Base-by-base conservation (phyloP, 257 asterid genomes). In the Ilex asprella region DNA sequence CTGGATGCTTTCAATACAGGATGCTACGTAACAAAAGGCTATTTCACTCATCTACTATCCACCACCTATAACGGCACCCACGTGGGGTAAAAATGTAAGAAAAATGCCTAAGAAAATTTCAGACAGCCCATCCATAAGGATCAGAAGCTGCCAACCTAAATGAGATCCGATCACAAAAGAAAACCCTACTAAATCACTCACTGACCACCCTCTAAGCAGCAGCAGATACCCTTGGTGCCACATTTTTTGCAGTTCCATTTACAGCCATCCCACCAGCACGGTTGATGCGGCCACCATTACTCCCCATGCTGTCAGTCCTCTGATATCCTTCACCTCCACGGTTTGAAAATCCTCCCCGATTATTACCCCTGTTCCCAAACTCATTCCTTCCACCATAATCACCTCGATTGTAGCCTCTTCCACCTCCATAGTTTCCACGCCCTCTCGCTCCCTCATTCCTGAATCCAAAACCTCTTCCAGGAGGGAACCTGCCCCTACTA, bases 361-460 rank as follows among this genome's bases (percentile, higher is more conserved):
- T 14, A 1, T 3, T 11, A 14, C 52, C 52, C 52, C 52, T 10
- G 52, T 14, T 46, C 3, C 52, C 52, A 46, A 46, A 46, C 52
- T 14, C 52, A 46, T 10, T 46, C 52, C 52, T 46, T 2, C 52
- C n/a, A 46, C n/a, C 10, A 3, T 46, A 10, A 46, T 46, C 52
- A 11, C 52, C 52, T 46, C 52, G 52, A 46, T 46, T 11, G 13
- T 46, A 46, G 52, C 52, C 52, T 46, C 52, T 14, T 7, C 52
- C 52, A 46, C 52, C 52, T 4, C 52, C 52, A 11, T 46, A 46
- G n/a, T 46, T 46, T 46, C 52, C 52, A 46, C 86, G 80, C 30
- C 81, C 91, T 63, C 75, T 65, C 4, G 12, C 66, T 56, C 93
- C 97, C n/a, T 91, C 97, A 30, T 85, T 87, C 68, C 95, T 87